Evolutionary conservation across 2,329 filamentous ascomycete genomes (phyloP), one percentile per base, ranked within the genome.

Genomic region (Aspergillus japonicus): DNA sequence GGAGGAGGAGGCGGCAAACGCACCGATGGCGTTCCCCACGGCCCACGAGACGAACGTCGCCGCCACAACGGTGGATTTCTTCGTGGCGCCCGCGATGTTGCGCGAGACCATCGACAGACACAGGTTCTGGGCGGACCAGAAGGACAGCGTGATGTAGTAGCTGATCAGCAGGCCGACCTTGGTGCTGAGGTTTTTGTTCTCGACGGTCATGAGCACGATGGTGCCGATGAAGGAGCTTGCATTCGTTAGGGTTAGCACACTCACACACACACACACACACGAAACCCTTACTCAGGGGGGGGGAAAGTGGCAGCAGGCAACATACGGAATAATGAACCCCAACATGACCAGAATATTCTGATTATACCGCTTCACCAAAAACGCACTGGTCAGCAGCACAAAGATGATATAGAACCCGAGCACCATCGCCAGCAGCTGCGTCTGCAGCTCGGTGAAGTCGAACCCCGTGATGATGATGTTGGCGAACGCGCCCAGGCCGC

Each of bases 131-230:
- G 88, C 88, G 0, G 89, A 87, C 89, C 89, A 92, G 82, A 92
- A 92, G 5, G 87, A 90, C 19, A 91, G 81, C 0, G 86, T 88
- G 62, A 92, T 88, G 76, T 92, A 92, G 80, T 92, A 92, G 68
- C 82, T 84, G 68, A 92, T 84, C 14, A 92, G 77, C 0, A 92
- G 81, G 5, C 89, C 89, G 29, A 87, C 81, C 73, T 88, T 83
- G 42, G 85, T 86, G 8, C 82, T 73, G 39, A 80, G 79, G 48
- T 79, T 83, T 6, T 81, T 79, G 64, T 88, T 87, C 23, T 83
- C 73, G 7, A 92, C 82, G 0, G 85, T 88, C 83, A 92, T 88
- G 57, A 92, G 83, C 44, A 90, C 82, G 55, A 90, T 87, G 1
- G 89, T 91, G 55, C 89, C 89, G 50, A 89, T 71, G 68, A 90